These are phyloP conservation scores for Alloteropsis semialata DNA, from an alignment of 176 grass and related monocot species.

Conservation along the genomic window DNA sequence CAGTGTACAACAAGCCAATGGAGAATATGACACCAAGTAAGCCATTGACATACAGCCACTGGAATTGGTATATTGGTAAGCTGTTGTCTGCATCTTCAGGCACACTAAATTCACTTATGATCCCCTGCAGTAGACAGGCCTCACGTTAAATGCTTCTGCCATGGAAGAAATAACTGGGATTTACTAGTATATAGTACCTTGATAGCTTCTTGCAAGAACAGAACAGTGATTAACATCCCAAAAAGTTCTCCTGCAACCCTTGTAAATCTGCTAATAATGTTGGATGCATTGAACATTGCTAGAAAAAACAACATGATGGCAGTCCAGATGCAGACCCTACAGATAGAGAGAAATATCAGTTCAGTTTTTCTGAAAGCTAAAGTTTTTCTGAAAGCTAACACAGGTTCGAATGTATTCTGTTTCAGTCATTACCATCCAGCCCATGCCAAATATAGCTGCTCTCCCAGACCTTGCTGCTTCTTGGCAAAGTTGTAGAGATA, in stretches of 20 bases:
- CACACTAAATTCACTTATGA: constrained; percentile 70
- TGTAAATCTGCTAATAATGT: constrained; percentile 86
- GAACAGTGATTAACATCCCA: constrained; percentile 91
- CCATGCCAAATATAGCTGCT: constrained; percentile 82
- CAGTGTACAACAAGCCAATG: constrained; percentile 67
- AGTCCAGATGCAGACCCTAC: constrained; percentile 98
- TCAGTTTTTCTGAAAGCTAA: constrained; percentile 10
- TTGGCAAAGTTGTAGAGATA: constrained; percentile 88
- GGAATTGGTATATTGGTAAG: constrained; percentile 46
- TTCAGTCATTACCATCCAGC: constrained; percentile 69
- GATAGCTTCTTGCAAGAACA: constrained; percentile 90
- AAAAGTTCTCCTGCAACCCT: constrained; percentile 95
- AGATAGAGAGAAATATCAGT: constrained; percentile 23
- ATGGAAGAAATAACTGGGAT: not conserved
- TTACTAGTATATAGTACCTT: constrained; percentile 45
- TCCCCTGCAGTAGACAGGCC: constrained; percentile 41
- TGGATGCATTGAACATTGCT: constrained; percentile 81
- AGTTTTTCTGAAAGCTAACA: constrained; percentile 4
- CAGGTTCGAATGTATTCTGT: not conserved
- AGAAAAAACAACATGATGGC: constrained; percentile 70
- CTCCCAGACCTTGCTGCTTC: constrained; percentile 49
- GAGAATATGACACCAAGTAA: constrained; percentile 79
- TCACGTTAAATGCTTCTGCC: not conserved
- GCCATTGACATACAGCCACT: constrained; percentile 87
- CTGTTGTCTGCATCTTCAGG: constrained; percentile 46